phyloP scores from a whole-genome alignment of 2,329 filamentous ascomycete species.

The Penicillium sp. region DNA sequence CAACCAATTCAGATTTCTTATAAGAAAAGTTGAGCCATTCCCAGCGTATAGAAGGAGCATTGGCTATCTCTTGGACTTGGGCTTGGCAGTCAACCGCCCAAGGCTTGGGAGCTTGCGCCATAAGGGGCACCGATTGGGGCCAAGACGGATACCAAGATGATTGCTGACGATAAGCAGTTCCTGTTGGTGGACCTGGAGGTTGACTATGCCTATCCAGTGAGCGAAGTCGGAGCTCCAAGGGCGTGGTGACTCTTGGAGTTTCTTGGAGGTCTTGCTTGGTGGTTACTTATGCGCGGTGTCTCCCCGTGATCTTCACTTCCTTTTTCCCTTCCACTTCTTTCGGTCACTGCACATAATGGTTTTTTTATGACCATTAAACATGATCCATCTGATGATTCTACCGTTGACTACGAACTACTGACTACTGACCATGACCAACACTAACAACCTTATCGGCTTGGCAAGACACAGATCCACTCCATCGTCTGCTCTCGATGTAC shows the following conservation, averaged over 20 bases:
- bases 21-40: not conserved
- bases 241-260: conserved; percentile 6
- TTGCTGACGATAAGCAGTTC: not conserved
- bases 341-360: not conserved
- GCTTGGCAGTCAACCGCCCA: not conserved
- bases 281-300: not conserved
- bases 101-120: conserved; percentile 1
- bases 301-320: not conserved
- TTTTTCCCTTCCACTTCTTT: not conserved
- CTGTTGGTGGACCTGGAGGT: conserved; percentile 3
- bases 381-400: not conserved
- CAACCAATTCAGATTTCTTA: not conserved
- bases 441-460: conserved; percentile 19
- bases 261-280: not conserved
- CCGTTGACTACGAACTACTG: not conserved
- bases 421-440: conserved; percentile 10
- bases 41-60: not conserved
- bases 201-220: not conserved
- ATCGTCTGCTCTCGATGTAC: not conserved
- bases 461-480: conserved; percentile 21
- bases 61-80: not conserved
- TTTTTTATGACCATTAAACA: not conserved
- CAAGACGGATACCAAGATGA: not conserved
- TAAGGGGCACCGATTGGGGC: not conserved
- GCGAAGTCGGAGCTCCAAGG: conserved; percentile 9